A percentile compares a stretch with the other conserved stretches of the same genome.
Evolutionary conservation across 2,329 filamentous ascomycete genomes (phyloP).

Genomic region (Aspergillus neotritici): DNA sequence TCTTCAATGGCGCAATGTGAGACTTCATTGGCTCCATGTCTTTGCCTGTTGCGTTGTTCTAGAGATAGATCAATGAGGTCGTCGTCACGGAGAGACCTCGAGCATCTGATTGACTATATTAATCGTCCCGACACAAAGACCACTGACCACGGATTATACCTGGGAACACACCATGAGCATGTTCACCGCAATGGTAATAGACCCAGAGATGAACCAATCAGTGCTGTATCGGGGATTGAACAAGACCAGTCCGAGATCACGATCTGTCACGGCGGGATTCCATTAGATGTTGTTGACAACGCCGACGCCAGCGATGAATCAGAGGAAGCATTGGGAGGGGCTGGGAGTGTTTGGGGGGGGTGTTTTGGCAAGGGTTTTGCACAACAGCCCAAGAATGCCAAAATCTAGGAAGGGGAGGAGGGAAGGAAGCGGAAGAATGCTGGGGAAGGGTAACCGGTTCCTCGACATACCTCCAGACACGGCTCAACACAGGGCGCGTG

Average conservation of each 20-base stretch:
- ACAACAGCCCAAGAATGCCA: slow-evolving; percentile 25
- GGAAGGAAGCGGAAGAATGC: slow-evolving; percentile 25
- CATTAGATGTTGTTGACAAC: slow-evolving; percentile 9
- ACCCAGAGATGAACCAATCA: slow-evolving; percentile 3
- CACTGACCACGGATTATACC: slow-evolving; percentile 30
- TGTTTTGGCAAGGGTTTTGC: slow-evolving; percentile 14
- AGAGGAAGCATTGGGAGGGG: slow-evolving; percentile 11
- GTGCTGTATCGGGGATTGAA: slow-evolving; percentile 2
- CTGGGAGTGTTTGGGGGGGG: slow-evolving; percentile 12
- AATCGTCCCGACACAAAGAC: slow-evolving; percentile 18
- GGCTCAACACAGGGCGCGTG: slow-evolving; percentile 6
- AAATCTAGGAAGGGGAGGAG: slow-evolving; percentile 15
- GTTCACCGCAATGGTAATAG: slow-evolving; percentile 10
- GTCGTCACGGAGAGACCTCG: too few species aligned
- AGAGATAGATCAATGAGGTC: too few species aligned
- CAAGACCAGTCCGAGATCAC: background rate
- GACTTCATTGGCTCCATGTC: slow-evolving; percentile 32
- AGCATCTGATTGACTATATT: too few species aligned
- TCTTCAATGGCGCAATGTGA: slow-evolving; percentile 35
- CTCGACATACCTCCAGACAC: slow-evolving; percentile 14
- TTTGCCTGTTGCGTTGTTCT: slow-evolving; percentile 3
- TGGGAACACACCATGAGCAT: slow-evolving; percentile 25
- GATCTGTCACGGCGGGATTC: background rate
- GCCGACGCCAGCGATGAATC: slow-evolving; percentile 9
- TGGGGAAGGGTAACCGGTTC: slow-evolving; percentile 19